phyloP scores from a whole-genome alignment of 2,329 filamentous ascomycete species.

The Magnaporthiopsis rhizophila region DNA sequence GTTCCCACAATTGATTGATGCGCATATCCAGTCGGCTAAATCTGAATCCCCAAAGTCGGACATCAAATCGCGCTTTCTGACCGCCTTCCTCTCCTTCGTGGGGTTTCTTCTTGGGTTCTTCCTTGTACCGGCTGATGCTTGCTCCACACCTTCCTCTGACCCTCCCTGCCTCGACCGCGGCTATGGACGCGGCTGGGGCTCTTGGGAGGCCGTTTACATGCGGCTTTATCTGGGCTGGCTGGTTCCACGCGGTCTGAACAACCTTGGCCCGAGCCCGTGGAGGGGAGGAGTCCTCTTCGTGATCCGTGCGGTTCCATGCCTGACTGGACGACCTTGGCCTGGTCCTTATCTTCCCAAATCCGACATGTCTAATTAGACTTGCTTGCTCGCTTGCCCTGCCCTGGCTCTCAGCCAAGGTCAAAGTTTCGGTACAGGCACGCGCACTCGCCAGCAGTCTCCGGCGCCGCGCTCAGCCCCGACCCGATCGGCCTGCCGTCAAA shows the following conservation, averaged over 20 bases:
- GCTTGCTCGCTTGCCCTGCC: neutral
- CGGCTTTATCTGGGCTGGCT: no score
- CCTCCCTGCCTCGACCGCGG: no score
- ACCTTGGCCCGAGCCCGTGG: neutral
- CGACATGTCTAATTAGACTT: neutral
- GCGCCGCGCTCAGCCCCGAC: conserved; percentile 24
- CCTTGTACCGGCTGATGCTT: neutral
- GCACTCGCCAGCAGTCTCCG: conserved; percentile 27
- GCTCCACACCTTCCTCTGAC: neutral
- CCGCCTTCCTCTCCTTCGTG: neutral
- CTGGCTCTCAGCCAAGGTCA: conserved; percentile 10
- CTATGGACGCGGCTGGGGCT: neutral
- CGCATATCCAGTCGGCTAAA: neutral
- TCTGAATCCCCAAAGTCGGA: neutral
- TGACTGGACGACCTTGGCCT: neutral
- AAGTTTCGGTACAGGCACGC: conserved; percentile 31
- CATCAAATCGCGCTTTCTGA: neutral
- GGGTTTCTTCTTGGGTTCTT: neutral
- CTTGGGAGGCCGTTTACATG: neutral
- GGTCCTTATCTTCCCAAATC: neutral
- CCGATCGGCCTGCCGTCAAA: conserved; percentile 26
- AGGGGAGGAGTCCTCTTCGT: no score
- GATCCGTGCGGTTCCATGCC: no score
- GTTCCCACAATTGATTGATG: neutral
- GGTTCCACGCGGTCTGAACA: neutral